A percentile compares a stretch with the other conserved stretches of the same genome.
phyloP scores from a whole-genome alignment of 768 basidiomycete genomes.

The Pisolithus sp. region DNA sequence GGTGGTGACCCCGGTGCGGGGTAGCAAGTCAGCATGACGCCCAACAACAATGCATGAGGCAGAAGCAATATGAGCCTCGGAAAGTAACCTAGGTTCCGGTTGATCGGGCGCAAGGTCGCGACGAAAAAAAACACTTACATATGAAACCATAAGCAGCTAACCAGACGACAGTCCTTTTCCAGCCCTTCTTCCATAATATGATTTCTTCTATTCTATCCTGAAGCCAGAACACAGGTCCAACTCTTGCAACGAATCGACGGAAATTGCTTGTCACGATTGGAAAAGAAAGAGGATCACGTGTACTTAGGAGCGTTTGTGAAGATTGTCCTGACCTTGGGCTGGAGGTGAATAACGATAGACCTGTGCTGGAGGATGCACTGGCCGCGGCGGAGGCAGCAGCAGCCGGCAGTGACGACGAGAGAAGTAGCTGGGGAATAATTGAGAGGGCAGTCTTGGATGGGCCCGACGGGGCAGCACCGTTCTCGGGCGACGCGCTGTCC shows the following conservation, averaged over 20 bases:
- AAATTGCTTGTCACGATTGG: constrained; percentile 74
- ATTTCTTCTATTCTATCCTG: constrained; percentile 86
- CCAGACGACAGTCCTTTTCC: constrained; percentile 68
- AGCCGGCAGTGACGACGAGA: constrained; percentile 9
- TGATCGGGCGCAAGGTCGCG: not conserved
- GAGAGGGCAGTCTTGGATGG: constrained; percentile 25
- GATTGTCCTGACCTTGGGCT: constrained; percentile 18
- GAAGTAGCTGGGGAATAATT: constrained; percentile 31
- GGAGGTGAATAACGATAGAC: not conserved
- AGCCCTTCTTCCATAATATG: constrained; percentile 72
- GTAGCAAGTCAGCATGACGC: constrained; percentile 61
- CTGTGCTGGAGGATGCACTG: constrained; percentile 7
- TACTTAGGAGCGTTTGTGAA: constrained; percentile 37
- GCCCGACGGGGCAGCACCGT: constrained; percentile 17
- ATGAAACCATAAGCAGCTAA: constrained; percentile 72
- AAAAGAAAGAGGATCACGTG: constrained; percentile 62
- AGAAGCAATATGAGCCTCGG: constrained; percentile 66
- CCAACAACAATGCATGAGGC: constrained; percentile 57
- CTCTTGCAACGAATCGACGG: constrained; percentile 65
- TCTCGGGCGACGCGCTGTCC: not conserved
- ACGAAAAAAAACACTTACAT: constrained; percentile 42
- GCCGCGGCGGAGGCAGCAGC: not conserved
- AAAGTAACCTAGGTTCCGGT: constrained; percentile 54
- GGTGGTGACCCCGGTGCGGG: constrained; percentile 34
- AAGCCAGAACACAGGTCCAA: constrained; percentile 83